A percentile compares a stretch with the other conserved stretches of the same genome.
Conservation (phyloP, 345 rosid genomes). For the Kernera saxatilis region DNA sequence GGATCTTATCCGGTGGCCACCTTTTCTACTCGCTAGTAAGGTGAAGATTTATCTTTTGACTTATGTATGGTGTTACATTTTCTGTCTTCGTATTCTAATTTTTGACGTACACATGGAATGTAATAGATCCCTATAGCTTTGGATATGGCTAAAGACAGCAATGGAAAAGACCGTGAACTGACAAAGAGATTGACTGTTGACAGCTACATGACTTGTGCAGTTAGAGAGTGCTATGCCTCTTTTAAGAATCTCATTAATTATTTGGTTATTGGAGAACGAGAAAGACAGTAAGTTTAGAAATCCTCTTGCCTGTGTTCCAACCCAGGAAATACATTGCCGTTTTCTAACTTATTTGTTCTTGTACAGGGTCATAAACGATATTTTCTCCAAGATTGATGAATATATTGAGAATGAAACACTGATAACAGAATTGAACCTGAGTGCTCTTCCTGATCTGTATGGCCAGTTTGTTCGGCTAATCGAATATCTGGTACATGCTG, state of each 20-base stretch:
- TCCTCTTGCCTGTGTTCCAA: not conserved
- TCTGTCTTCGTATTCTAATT: not conserved
- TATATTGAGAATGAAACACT: slow-evolving; percentile 33
- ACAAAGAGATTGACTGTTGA: slow-evolving; percentile 45
- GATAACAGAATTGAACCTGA: slow-evolving; percentile 53
- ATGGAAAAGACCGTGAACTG: slow-evolving; percentile 44
- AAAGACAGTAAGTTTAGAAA: slow-evolving; percentile 34
- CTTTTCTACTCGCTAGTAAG: slow-evolving; percentile 60
- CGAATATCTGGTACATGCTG: slow-evolving; percentile 53
- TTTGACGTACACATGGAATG: not conserved
- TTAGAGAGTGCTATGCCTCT: slow-evolving; percentile 52
- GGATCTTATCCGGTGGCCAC: slow-evolving; percentile 54
- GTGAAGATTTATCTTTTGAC: slow-evolving; percentile 19
- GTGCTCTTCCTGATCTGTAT: slow-evolving; percentile 74
- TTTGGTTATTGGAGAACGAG: slow-evolving; percentile 45
- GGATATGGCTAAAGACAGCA: slow-evolving; percentile 64
- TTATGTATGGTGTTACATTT: not conserved
- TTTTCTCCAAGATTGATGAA: slow-evolving; percentile 48
- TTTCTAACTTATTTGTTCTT: slow-evolving; percentile 7
- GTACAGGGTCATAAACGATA: slow-evolving; percentile 52
- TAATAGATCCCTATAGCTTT: slow-evolving; percentile 55
- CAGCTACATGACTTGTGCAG: slow-evolving; percentile 49
- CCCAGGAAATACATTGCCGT: not conserved
- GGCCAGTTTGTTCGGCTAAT: slow-evolving; percentile 68
- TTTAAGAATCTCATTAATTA: slow-evolving; percentile 40